Percentiles rank a stretch among this genome's conserved stretches.
Evolutionary conservation across 495 filamentous ascomycete genomes (phyloP).

Genomic region (Tuber microsphaerosporum): DNA sequence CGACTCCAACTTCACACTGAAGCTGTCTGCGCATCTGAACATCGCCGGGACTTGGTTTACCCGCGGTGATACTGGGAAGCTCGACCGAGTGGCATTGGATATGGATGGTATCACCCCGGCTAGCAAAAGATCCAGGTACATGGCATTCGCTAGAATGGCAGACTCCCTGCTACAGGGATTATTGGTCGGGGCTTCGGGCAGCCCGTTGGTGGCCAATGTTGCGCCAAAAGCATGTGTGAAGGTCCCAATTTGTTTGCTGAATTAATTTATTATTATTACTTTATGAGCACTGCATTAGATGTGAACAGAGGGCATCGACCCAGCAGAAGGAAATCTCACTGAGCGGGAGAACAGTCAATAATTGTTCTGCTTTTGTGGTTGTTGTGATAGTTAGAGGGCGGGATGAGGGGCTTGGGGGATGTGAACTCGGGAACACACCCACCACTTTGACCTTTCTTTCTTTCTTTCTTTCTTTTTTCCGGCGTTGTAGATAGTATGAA

Average conservation of each 20-base stretch:
- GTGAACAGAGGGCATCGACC: no score
- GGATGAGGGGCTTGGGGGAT: no score
- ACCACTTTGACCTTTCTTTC: neutral
- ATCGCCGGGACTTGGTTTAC: constrained; percentile 87
- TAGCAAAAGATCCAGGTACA: constrained; percentile 61
- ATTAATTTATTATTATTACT: constrained; percentile 36
- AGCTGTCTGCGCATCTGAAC: constrained; percentile 72
- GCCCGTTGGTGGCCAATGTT: constrained; percentile 83
- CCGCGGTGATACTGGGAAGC: constrained; percentile 80
- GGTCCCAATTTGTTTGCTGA: constrained; percentile 68
- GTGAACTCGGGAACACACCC: no score
- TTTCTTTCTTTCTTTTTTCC: neutral
- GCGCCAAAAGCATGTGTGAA: constrained; percentile 72
- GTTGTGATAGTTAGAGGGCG: no score
- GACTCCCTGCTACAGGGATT: constrained; percentile 82
- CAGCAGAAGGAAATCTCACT: no score
- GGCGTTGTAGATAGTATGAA: neutral
- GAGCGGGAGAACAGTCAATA: no score
- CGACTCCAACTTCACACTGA: constrained; percentile 78
- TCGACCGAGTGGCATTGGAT: constrained; percentile 72
- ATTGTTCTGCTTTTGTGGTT: no score
- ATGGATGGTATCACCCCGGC: constrained; percentile 65
- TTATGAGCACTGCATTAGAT: no score
- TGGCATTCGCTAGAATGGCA: constrained; percentile 82
- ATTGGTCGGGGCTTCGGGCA: constrained; percentile 69